Percentiles rank a stretch among this genome's conserved stretches.
These are phyloP conservation scores for Verticillium longisporum DNA, from an alignment of 2,329 filamentous ascomycete species.

Conservation along the genomic window DNA sequence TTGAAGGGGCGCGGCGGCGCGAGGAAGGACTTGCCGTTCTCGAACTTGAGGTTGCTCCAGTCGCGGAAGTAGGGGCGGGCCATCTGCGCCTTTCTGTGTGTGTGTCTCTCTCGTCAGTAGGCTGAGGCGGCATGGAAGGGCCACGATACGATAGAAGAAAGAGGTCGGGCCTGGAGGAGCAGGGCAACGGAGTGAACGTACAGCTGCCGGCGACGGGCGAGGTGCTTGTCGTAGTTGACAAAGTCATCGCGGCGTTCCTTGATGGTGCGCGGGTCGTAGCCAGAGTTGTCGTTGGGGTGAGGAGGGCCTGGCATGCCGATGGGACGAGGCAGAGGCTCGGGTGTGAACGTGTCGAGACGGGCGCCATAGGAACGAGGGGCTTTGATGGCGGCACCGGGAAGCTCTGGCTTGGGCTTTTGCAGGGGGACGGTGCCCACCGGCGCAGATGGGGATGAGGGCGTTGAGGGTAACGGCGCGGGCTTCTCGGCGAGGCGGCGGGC, in stretches of 20 bases:
- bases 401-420: slow-evolving; percentile 26
- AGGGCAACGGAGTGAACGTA: slow-evolving; percentile 28
- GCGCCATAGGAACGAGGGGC: slow-evolving; percentile 56
- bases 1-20: slow-evolving; percentile 81
- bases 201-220: slow-evolving; percentile 70
- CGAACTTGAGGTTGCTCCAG: slow-evolving; percentile 75
- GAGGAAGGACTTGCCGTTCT: slow-evolving; percentile 88
- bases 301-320: slow-evolving; percentile 78
- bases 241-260: slow-evolving; percentile 71
- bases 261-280: slow-evolving; percentile 61
- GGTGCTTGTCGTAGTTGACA: slow-evolving; percentile 77
- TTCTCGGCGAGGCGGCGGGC: slow-evolving; percentile 25
- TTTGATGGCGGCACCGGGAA: slow-evolving; percentile 42
- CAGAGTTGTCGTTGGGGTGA: slow-evolving; percentile 71
- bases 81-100: slow-evolving; percentile 62
- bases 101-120: slow-evolving; percentile 1
- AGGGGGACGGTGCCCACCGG: slow-evolving; percentile 5
- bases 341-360: slow-evolving; percentile 46
- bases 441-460: slow-evolving; percentile 12
- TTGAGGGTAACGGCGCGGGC: slow-evolving; percentile 6
- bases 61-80: slow-evolving; percentile 91
- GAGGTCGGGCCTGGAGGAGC: not conserved
- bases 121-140: not conserved
- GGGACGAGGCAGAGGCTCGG: slow-evolving; percentile 59
- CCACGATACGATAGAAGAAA: not conserved